These are phyloP conservation scores for Phellopilus nigrolimitatus DNA, from an alignment of 1,284 basidiomycete genomes.

Conservation along the genomic window DNA sequence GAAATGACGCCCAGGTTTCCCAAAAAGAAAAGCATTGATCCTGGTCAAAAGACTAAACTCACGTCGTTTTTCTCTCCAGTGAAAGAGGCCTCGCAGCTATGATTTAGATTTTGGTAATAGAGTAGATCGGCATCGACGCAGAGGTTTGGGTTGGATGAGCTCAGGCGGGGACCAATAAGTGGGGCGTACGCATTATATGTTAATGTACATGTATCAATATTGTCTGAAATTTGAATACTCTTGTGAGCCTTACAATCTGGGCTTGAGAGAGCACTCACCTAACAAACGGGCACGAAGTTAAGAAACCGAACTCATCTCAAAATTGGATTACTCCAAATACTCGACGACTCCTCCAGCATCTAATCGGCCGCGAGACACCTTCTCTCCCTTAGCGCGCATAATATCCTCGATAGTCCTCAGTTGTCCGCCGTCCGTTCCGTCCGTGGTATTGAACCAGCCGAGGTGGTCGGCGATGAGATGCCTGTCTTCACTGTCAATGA, in stretches of 20 bases:
- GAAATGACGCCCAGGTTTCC: background rate
- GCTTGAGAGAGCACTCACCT: background rate
- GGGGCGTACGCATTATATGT: background rate
- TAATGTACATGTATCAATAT: background rate
- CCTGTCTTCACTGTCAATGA: conserved; percentile 34
- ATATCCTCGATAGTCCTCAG: conserved; percentile 80
- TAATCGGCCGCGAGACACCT: conserved; percentile 55
- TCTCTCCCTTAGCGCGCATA: conserved; percentile 72
- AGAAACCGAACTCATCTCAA: background rate
- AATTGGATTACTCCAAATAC: conserved; percentile 21
- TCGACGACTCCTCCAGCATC: conserved; percentile 43
- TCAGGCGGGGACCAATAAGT: background rate
- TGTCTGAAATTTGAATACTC: too few relatives aligned
- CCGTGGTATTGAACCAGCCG: conserved; percentile 84
- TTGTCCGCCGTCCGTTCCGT: conserved; percentile 61
- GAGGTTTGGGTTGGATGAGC: background rate
- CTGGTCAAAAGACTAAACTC: conserved; percentile 17
- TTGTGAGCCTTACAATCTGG: too few relatives aligned
- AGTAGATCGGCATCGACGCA: background rate
- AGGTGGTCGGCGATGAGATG: conserved; percentile 90
- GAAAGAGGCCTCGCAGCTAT: background rate
- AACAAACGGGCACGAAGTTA: background rate
- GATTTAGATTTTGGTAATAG: background rate
- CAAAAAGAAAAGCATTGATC: conserved; percentile 8
- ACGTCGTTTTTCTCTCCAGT: conserved; percentile 9